Evolutionary conservation across 306 rosid species (phyloP).

Genomic region (Crotalaria pallida): DNA sequence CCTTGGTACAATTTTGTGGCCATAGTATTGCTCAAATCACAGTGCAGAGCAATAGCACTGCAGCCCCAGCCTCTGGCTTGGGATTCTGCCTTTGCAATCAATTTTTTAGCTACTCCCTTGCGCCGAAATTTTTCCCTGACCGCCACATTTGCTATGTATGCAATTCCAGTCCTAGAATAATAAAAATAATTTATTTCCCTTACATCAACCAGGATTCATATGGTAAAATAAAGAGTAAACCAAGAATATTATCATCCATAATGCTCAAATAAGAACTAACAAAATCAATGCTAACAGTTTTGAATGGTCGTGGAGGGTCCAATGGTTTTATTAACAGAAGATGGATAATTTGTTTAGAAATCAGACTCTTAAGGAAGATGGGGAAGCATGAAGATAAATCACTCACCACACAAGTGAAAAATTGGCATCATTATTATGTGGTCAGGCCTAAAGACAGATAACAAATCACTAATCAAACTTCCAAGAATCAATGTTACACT

Average conservation of each 20-base stretch:
- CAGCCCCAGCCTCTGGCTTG: conserved; percentile 84
- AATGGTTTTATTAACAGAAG: neutral
- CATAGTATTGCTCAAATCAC: conserved; percentile 63
- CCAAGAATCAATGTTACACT: conserved; percentile 4
- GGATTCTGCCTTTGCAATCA: conserved; percentile 66
- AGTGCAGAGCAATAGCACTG: conserved; percentile 69
- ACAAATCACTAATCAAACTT: neutral
- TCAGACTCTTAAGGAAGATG: neutral
- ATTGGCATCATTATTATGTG: neutral
- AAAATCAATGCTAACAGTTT: neutral
- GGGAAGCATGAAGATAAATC: neutral
- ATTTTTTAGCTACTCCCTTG: conserved; percentile 70
- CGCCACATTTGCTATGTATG: conserved; percentile 82
- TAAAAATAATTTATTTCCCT: neutral
- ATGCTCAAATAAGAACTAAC: neutral
- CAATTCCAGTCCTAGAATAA: conserved; percentile 68
- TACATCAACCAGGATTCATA: neutral
- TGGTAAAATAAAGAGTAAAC: neutral
- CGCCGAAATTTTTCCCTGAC: conserved; percentile 67
- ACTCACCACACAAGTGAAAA: neutral
- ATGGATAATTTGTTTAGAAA: neutral
- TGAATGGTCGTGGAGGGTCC: neutral
- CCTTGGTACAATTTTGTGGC: conserved; percentile 63
- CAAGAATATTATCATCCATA: neutral
- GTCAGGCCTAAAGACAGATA: neutral